These are phyloP conservation scores for Theileria annulata DNA, from an alignment of 169 alveolate species.

Conservation along the genomic window DNA sequence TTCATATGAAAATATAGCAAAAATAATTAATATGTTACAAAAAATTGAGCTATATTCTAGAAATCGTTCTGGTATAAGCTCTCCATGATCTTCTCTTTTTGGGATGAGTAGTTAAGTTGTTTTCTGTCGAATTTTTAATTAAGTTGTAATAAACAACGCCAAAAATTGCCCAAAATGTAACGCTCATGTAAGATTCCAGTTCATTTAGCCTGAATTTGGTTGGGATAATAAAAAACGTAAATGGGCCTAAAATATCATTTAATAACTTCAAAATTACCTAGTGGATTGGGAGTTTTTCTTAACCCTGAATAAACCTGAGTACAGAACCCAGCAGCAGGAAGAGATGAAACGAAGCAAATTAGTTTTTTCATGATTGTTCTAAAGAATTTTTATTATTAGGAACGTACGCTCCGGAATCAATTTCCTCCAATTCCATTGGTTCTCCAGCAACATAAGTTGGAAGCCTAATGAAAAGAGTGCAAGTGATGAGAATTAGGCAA, in stretches of 20 bases:
- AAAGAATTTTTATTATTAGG: not conserved
- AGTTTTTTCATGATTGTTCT: conserved; percentile 21
- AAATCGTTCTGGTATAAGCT: conserved; percentile 20
- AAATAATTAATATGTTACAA: not conserved
- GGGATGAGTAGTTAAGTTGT: not conserved
- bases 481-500: conserved; percentile 19
- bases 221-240: conserved; percentile 38
- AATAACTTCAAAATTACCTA: conserved; percentile 14
- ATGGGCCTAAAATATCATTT: conserved; percentile 34
- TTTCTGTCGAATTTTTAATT: conserved; percentile 18
- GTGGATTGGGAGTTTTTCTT: conserved; percentile 27
- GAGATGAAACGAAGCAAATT: conserved; percentile 26
- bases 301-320: conserved; percentile 35
- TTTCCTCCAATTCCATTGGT: conserved; percentile 55
- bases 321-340: conserved; percentile 40
- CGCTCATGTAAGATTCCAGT: conserved; percentile 30
- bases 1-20: not conserved
- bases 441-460: conserved; percentile 45
- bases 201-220: conserved; percentile 36
- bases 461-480: conserved; percentile 34
- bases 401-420: conserved; percentile 47
- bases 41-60: conserved; percentile 1
- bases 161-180: conserved; percentile 41
- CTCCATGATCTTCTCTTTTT: conserved; percentile 26
- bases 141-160: conserved; percentile 23